Base-by-base conservation (phyloP, 1,139 yeast species). In the Geotrichum klebahnii region DNA sequence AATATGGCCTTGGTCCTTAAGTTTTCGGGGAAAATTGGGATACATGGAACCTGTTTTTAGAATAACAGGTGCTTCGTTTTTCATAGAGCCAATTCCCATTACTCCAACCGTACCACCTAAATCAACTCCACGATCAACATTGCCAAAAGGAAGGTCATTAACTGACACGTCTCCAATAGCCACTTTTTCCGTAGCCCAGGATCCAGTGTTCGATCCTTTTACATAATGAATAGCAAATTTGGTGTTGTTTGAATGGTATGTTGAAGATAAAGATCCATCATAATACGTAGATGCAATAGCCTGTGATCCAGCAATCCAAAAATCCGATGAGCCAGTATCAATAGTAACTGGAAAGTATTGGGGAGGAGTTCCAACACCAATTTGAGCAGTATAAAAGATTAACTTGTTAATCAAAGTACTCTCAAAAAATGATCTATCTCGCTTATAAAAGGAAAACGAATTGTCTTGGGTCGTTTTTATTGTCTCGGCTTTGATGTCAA, bases 1-100 rank as follows among this genome's bases (percentile, higher is more conserved):
- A 57, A 78, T 77, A 46, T 66, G 51, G 0, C 82, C 82, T 54
- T 71, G 72, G 45, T 67, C 63, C 58, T 69, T 72, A 66, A 80
- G 65, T 49, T 67, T 69, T 40, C 65, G 59, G 14, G 84, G 84
- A 51, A 74, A 64, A 61, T 76, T 76, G 45, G 65, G 62, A 58
- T 76, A 67, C 41, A 33, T 39, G 16, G 35, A 5, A 14, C 37
- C 46, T 9, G 48, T 29, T 14, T 26, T 33, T 14, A 26, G 46
- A 35, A 35, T 44, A 22, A 33, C 46, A 17, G 44, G 47, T 16
- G 51, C 47, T 28, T 48, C 51, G 29, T 48, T 42, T 14, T 29
- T 14, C 46, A 48, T 42, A 23, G 44, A 16, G 3, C 51, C 51
- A 35, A 47, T 40, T 12, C 53, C 53, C 46, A 50, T 28, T 32